phyloP scores from a whole-genome alignment of 495 filamentous ascomycete genomes.

The Glarea lozoyensis region DNA sequence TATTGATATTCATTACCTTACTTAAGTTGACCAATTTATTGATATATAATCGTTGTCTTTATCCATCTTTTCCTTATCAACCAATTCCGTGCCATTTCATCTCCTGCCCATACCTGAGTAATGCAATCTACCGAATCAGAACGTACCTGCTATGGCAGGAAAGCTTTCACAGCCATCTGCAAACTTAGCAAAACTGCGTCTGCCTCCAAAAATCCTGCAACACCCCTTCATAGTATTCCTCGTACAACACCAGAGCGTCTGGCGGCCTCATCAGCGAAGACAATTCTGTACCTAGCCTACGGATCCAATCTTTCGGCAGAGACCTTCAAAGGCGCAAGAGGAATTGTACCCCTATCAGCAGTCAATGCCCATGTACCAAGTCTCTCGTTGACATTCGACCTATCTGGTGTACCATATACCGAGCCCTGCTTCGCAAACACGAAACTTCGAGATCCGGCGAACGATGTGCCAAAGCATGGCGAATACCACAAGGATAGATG shows the following conservation, averaged over 20 bases:
- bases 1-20: too few relatives aligned
- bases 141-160: too few relatives aligned
- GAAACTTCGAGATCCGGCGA: constrained; percentile 38
- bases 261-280: constrained; percentile 20
- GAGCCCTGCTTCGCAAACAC: constrained; percentile 94
- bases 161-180: too few relatives aligned
- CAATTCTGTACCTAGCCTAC: constrained; percentile 88
- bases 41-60: too few relatives aligned
- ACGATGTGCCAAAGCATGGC: constrained; percentile 23
- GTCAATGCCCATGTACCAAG: constrained; percentile 72
- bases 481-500: constrained; percentile 46
- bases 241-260: constrained; percentile 7
- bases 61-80: too few relatives aligned
- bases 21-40: too few relatives aligned
- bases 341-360: constrained; percentile 69
- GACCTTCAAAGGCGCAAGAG: constrained; percentile 66
- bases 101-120: too few relatives aligned
- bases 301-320: constrained; percentile 77
- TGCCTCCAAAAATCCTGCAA: neutral
- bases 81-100: too few relatives aligned
- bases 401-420: constrained; percentile 74
- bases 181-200: neutral
- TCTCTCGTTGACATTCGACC: constrained; percentile 71
- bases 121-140: too few relatives aligned
- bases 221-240: too few relatives aligned